Base-by-base conservation (phyloP, 345 rosid species). In the Erysimum cheiranthoides region DNA sequence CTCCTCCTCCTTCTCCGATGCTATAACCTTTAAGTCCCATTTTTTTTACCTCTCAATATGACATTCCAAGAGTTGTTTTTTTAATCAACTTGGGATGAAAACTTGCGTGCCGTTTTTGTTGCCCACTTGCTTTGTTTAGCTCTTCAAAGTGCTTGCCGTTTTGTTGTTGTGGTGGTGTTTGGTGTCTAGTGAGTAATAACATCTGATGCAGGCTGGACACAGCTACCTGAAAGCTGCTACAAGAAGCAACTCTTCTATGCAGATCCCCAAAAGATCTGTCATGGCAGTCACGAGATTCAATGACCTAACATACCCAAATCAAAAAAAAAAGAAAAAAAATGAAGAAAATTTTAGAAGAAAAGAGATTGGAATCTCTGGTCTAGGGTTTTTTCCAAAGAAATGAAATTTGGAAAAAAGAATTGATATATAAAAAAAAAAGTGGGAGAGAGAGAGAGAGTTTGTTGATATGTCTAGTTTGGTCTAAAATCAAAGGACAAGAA, bases 231-330 rank as follows among this genome's bases (percentile, higher is more conserved):
- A 78, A 77, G 76, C 80, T 82, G 84, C 75, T 74, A 59, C 68
- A 74, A 63, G 56, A 36, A 52, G 65, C 45, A 60, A 27, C 82
- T 61, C 61, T 57, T 79, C 80, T 71, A 68, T 78, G 73, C 84
- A 71, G 84, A 84, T 85, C 86, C 89, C 86, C 49, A 84, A 74
- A 85, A 81, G 63, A 58, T 47, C 52, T 70, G 84, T 65, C 84
- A 83, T 85, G 76, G 80, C 85, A 81, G 78, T 74, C 83, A 65
- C 58, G 70, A 78, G 69, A 84, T 78, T 82, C 73, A 86, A 81
- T 76, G 71, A 63, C 79, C 76, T 73, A 74, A 78, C 14, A 40
- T 69, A 68, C 75, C 74, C 74, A 82, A 71, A 82, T 35, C 71
- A 58, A 68, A 61, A 46, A 47, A 53, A 51, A 12, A 11, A 10